Base-by-base conservation (phyloP, 176 grass and related monocot genomes). In the Oryza glumipatula region DNA sequence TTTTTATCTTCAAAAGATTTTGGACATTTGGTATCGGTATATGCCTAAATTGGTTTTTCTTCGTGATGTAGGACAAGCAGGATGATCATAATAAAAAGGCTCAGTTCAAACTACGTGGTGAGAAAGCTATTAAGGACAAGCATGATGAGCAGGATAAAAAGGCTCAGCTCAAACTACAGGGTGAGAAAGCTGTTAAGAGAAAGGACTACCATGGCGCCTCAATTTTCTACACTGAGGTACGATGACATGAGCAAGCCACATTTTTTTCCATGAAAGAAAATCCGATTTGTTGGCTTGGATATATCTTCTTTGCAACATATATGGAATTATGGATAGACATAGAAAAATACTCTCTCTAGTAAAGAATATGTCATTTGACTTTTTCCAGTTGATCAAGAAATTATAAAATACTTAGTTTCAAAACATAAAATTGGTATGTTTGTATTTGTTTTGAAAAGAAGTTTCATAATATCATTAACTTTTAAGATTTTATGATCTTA, bases 141-240 rank as follows among this genome's bases (percentile, higher is more conserved):
- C 51, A 72, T 23, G 76, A 70, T 78, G 75, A 61, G 64, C 70
- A 36, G 21, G 24, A n/a, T 32, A 24, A 26, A 30, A 85, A 79
- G 63, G 38, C 35, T 44, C 68, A 64, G 75, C 75, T 85, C 38
- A 85, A 85, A 78, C 76, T 85, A 72, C 45, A 9, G 23, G 83
- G 67, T 72, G 67, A 78, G 26, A 64, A 79, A 69, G 83, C 83
- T 79, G 76, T 85, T 79, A 58, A 77, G 67, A 85, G 76, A 72
- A 79, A 85, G 51, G 76, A 85, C 68, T 79, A 85, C 68, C 52
- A 30, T 85, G 43, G 24, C 1, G 76, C 83, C 14, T 72, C 76
- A 64, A 36, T 64, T 76, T 60, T 78, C 52, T 85, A 79, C 68
- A 22, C 19, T 11, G 13, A 85, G 83, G 83, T 85, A 72, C 14